Percentiles rank a stretch among this genome's conserved stretches.
These are phyloP conservation scores for Huntiella abstrusa DNA, from an alignment of 2,329 filamentous ascomycete species.

Conservation along the genomic window DNA sequence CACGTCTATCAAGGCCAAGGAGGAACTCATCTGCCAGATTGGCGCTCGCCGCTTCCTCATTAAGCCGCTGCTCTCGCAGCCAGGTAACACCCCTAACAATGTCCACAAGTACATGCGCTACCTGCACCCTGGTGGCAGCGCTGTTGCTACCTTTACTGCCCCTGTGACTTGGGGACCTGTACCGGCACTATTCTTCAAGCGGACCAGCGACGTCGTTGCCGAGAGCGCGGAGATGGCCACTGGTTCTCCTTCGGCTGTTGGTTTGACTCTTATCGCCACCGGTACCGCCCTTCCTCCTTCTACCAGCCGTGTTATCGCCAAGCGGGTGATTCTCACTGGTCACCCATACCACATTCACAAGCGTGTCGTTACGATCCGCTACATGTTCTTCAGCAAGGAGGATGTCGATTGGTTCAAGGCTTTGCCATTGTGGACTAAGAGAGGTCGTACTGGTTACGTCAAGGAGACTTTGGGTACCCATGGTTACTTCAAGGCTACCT, in stretches of 20 bases:
- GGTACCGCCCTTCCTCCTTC: slow-evolving; percentile 69
- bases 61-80: slow-evolving; percentile 76
- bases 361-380: slow-evolving; percentile 85
- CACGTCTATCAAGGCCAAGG: slow-evolving; percentile 71
- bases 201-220: slow-evolving; percentile 25
- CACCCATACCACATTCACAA: slow-evolving; percentile 99
- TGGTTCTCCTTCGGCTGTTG: slow-evolving; percentile 18
- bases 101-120: slow-evolving; percentile 94
- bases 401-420: slow-evolving; percentile 98
- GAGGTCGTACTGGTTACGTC: slow-evolving; percentile 74
- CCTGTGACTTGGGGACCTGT: slow-evolving; percentile 88
- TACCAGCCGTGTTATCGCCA: slow-evolving; percentile 68
- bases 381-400: slow-evolving; percentile 98
- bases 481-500: slow-evolving; percentile 99
- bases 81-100: slow-evolving; percentile 84
- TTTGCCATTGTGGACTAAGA: slow-evolving; percentile 78
- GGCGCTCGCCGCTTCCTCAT: slow-evolving; percentile 73
- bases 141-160: slow-evolving; percentile 75
- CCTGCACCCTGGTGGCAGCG: slow-evolving; percentile 75
- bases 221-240: slow-evolving; percentile 21
- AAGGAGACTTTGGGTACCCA: slow-evolving; percentile 92
- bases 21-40: slow-evolving; percentile 79
- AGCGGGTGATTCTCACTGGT: slow-evolving; percentile 82
- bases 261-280: slow-evolving; percentile 60
- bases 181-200: slow-evolving; percentile 74